Base-by-base conservation (phyloP, 1,284 basidiomycete species). In the Coniferiporia sulphurascens region DNA sequence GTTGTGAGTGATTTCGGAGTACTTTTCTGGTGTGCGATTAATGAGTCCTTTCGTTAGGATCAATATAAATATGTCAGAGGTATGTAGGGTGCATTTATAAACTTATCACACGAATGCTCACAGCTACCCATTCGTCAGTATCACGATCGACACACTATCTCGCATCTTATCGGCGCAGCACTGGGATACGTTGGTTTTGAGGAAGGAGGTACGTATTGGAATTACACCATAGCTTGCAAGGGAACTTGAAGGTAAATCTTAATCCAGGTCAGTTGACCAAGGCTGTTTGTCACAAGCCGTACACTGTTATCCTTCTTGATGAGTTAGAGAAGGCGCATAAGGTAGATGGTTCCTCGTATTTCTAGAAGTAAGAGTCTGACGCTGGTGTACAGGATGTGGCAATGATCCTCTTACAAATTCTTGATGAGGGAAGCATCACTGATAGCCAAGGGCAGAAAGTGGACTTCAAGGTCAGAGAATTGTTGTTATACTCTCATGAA, bases 181-280 rank as follows among this genome's bases (percentile, higher is more conserved):
- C 92, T 93, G 4, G 93, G 95, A 6, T 97, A 95, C 67, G 88
- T 98, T 17, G 96, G 95, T 1, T 93, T 93, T 67, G 93, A 98
- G 67, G 92, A 96, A 73, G 93, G 91, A 8, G 93, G 89, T 72
- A 64, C 67, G 63, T 52, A 44, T 32, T 7, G 15, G 21, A 21
- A 19, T 49, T 48, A n/a, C 9, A 9, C 3, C 17, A 17, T 44
- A 35, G 4, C 10, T 32, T 17, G 17, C 21, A 44, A 63, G 62
- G 58, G 21, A 22, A 9, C 54, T n/a, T 4, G 56, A 13, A 36
- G 19, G 17, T 48, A 35, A 7, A 34, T 52, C 35, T 55, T 56
- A 51, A 50, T 45, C 49, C 52, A 81, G 84, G 90, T 21, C 91
- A 95, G 68, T 72, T 96, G 50, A 95, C 92, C 0, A 94, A 95